A percentile compares a stretch with the other conserved stretches of the same genome.
Evolutionary conservation across 148 eudicot species (phyloP).

Genomic region (Chenopodium album): DNA sequence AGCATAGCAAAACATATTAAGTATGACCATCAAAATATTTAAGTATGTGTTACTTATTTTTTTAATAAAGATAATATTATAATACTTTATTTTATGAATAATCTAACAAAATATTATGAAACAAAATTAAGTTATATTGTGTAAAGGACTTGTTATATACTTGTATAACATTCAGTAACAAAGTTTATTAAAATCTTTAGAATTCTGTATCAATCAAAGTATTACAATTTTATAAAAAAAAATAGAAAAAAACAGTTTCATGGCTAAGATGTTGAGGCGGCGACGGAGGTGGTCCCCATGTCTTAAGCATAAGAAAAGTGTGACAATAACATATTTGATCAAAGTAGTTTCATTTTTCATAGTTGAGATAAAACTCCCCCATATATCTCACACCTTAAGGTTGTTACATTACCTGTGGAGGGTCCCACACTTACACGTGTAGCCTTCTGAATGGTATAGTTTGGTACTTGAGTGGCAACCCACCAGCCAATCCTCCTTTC

Average conservation of each 20-base stretch:
- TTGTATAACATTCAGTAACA: too few species aligned
- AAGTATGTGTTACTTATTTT: too few species aligned
- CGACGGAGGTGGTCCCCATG: slow-evolving; percentile 29
- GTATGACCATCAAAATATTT: too few species aligned
- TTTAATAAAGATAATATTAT: too few species aligned
- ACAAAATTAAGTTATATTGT: too few species aligned
- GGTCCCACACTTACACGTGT: slow-evolving; percentile 31
- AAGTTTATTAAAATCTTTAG: too few species aligned
- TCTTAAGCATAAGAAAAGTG: slow-evolving; percentile 37
- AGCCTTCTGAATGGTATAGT: slow-evolving; percentile 13
- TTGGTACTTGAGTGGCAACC: slow-evolving; percentile 26
- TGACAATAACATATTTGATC: slow-evolving; percentile 29
- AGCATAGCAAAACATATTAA: too few species aligned
- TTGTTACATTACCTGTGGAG: slow-evolving; percentile 31
- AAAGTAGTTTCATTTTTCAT: slow-evolving; percentile 15
- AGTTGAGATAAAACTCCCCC: slow-evolving; percentile 11
- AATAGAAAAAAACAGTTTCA: slow-evolving; percentile 3
- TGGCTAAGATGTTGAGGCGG: slow-evolving; percentile 28
- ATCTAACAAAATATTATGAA: too few species aligned
- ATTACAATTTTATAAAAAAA: neutral
- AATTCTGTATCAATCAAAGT: too few species aligned
- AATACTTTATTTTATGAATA: too few species aligned
- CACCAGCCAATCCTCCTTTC: neutral
- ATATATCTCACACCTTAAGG: slow-evolving; percentile 21
- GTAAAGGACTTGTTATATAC: too few species aligned